Base-by-base conservation (phyloP, 1,284 basidiomycete genomes). In the Moesziomyces sp. region DNA sequence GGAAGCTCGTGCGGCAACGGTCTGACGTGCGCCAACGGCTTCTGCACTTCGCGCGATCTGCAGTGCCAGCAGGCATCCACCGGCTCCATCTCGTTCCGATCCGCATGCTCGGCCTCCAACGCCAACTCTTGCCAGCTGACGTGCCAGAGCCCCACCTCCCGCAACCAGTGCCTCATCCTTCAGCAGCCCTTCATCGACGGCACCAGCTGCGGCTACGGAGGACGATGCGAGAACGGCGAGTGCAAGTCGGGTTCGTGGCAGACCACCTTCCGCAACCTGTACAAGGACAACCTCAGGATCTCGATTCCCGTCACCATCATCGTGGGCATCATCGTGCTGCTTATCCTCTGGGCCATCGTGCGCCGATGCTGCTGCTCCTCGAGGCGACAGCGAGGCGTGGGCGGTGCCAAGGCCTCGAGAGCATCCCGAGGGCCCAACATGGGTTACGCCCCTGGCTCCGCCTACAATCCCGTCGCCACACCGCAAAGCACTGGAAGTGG, bases 121-220 rank as follows among this genome's bases (percentile, higher is more conserved):
- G 89, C 91, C 84, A 88, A 86, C 66, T 88, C 88, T 44, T 94
- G 93, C 84, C 89, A 90, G 75, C 89, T 95, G 46, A 90, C 91
- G 3, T 96, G 93, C 84, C 88, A 90, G 82, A 90, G 92, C 83
- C 93, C 93, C 2, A 87, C 76, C 24, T 84, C 85, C 18, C 65
- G 87, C 23, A 62, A 76, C 23, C 63, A 88, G 75, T 96, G 93
- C 84, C 85, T 93, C n/a, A 85, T 91, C 46, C 86, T 95, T 42
- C 90, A 91, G 66, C 89, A 92, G 2, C 85, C 88, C 42, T 89
- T 95, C 56, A 87, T 93, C 49, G 92, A 94, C 81, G 93, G 93
- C 13, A 94, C 93, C 23, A 89, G 91, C 13, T 96, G 93, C 83
- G 93, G 92, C 87, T 84, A 72, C 66, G 94, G 93, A 80, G 84